Base-by-base conservation (phyloP, 2,329 filamentous ascomycete genomes). In the Zalaria sp. region DNA sequence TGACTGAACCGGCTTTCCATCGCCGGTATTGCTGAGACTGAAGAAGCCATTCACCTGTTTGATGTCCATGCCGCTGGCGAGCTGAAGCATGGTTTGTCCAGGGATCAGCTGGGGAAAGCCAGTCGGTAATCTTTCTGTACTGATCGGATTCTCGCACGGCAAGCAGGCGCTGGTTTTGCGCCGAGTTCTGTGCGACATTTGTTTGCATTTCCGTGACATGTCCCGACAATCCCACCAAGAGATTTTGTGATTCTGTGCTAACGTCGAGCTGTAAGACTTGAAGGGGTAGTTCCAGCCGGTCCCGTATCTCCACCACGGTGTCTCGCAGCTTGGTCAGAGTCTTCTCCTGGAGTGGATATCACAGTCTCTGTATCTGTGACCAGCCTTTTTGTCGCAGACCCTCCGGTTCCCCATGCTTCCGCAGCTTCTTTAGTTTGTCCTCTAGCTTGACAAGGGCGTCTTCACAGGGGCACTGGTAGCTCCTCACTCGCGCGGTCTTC, bases 81-180 rank as follows among this genome's bases (percentile, higher is more conserved):
- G 46, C 46, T 5, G 39, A 45, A 18, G 38, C 11, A 41, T 51
- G 40, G 26, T 51, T 48, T 11, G 38, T 47, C 41, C 40, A 50
- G 5, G 49, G 49, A 43, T 53, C 46, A n/a, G 49, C 35, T 10
- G 45, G 44, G n/a, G 40, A 42, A 6, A 52, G 45, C 51, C 45
- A 53, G 8, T 35, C 37, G 3, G 41, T 31, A 11, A 51, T 47
- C 35, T 46, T 43, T 34, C 38, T 32, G 26, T n/a, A n/a, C n/a
- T n/a, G n/a, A n/a, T n/a, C n/a, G n/a, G n/a, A n/a, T n/a, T n/a
- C n/a, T n/a, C n/a, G n/a, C n/a, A n/a, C n/a, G n/a, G n/a, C n/a
- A n/a, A n/a, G n/a, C n/a, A n/a, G n/a, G n/a, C n/a, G n/a, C n/a
- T n/a, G n/a, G n/a, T n/a, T n/a, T n/a, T n/a, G n/a, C n/a, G n/a